Evolutionary conservation across 169 alveolate genomes (phyloP).

Genomic region (Babesia caballi): DNA sequence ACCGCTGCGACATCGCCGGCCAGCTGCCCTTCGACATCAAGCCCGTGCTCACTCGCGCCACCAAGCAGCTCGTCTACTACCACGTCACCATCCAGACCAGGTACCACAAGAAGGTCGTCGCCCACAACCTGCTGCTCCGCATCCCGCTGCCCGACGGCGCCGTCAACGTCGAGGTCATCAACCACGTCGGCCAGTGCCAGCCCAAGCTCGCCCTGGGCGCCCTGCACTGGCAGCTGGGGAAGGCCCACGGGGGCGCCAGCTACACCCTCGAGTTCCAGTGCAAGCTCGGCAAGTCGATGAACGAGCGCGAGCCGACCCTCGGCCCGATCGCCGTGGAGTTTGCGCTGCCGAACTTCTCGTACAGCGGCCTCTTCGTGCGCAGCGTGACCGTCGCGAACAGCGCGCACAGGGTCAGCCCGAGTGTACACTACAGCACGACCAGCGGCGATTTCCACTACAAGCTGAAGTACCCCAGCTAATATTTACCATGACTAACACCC

Average conservation of each 20-base stretch:
- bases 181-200: background rate
- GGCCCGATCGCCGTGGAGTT: constrained; percentile 26
- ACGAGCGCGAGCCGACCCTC: background rate
- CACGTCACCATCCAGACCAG: constrained; percentile 21
- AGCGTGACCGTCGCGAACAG: background rate
- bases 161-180: constrained; percentile 17
- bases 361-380: constrained; percentile 48
- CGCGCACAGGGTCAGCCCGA: background rate
- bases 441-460: constrained; percentile 7
- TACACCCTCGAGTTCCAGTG: constrained; percentile 20
- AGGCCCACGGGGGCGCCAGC: constrained; percentile 18
- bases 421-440: background rate
- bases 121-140: constrained; percentile 5
- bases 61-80: constrained; percentile 19
- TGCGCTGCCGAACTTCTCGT: constrained; percentile 22
- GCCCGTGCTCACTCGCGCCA: constrained; percentile 25
- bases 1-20: constrained; percentile 8
- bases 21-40: constrained; percentile 27
- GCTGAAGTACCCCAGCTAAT: background rate
- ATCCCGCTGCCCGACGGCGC: constrained; percentile 53
- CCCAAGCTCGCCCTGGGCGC: constrained; percentile 5
- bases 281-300: constrained; percentile 4
- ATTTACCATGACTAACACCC: background rate
- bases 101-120: constrained; percentile 14
- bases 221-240: constrained; percentile 43